Evolutionary conservation across 805 yeast species (phyloP), one percentile per base, ranked within the genome.

Genomic region (Ascoidea rubescens): DNA sequence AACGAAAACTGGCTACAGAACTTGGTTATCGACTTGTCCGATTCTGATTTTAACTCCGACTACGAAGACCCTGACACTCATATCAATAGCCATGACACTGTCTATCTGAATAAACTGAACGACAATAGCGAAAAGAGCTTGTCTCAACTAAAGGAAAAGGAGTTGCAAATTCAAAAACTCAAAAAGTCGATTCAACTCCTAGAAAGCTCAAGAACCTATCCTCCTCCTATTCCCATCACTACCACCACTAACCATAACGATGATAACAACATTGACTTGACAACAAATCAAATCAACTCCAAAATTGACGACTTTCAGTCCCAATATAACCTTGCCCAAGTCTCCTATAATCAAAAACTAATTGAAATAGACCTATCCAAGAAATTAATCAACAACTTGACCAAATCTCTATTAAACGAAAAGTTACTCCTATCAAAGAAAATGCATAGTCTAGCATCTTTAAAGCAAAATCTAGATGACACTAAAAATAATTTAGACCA

Each of bases 1-100:
- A 30, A 47, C 5, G 47, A 50, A 12, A 44, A 47, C 12, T 52
- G 54, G 54, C 47, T 52, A 32, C 21, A 32, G 31, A 50, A 52
- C 28, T 43, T 52, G 28, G 37, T 45, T 5, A 44, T 52, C 28
- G 52, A 52, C 16, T 52, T 46, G 14, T 51, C 53, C 12, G 16
- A 47, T 31, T 31, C 30, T 28, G 52, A 50, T 6, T 45, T 45
- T 10, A 46, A 50, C 21, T 28, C 17, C 28, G 47, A 49, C 31
- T 10, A 8, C 7, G 49, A 32, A n/a, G 47, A 44, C 17, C 37
- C 6, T 21, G 21, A 42, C 7, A 46, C 43, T 37, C 8, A 8
- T 37, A 28, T 10, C 28, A 46, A 46, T 46, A 30, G 4, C n/a
- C 10, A 6, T 30, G 14, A 8, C 14, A 37, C 8, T 37, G 3